Percentiles rank a stretch among this genome's conserved stretches.
Conservation (phyloP, 495 filamentous ascomycete genomes). For the Platismatia glauca region DNA sequence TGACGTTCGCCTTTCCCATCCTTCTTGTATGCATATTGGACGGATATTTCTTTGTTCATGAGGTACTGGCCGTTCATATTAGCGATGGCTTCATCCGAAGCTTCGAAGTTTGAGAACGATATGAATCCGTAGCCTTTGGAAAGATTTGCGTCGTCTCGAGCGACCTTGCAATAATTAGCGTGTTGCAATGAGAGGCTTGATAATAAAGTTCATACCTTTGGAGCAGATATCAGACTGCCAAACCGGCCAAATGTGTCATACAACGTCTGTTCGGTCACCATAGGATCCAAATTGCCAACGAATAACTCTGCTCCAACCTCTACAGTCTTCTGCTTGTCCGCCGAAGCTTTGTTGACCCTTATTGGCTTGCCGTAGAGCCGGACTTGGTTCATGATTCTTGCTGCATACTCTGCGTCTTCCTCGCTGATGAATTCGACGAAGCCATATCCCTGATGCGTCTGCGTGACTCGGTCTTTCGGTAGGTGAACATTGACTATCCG, state of each 20-base stretch:
- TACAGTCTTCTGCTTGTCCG: constrained; percentile 92
- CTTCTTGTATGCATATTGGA: constrained; percentile 99
- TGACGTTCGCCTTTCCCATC: constrained; percentile 96
- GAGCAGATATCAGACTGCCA: constrained; percentile 69
- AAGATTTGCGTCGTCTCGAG: constrained; percentile 81
- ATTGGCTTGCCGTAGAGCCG: constrained; percentile 90
- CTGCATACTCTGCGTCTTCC: constrained; percentile 94
- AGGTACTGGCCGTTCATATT: constrained; percentile 97
- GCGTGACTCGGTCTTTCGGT: constrained; percentile 93
- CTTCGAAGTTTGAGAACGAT: constrained; percentile 89
- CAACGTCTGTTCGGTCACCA: constrained; percentile 94
- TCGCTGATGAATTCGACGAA: constrained; percentile 98
- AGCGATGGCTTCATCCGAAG: constrained; percentile 79
- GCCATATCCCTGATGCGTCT: constrained; percentile 94
- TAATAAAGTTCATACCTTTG: constrained; percentile 49
- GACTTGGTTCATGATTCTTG: constrained; percentile 93
- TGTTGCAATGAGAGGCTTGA: not conserved
- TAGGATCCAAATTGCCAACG: constrained; percentile 88
- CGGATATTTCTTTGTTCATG: constrained; percentile 90
- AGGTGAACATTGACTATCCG: constrained; percentile 96
- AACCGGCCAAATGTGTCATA: constrained; percentile 96
- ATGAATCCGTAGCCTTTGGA: constrained; percentile 97
- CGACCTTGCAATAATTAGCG: constrained; percentile 47
- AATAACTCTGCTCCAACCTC: constrained; percentile 97
- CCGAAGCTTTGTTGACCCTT: constrained; percentile 90